Evolutionary conservation across 169 alveolate genomes (phyloP), one percentile per base, ranked within the genome.

Genomic region (Theileria annulata): DNA sequence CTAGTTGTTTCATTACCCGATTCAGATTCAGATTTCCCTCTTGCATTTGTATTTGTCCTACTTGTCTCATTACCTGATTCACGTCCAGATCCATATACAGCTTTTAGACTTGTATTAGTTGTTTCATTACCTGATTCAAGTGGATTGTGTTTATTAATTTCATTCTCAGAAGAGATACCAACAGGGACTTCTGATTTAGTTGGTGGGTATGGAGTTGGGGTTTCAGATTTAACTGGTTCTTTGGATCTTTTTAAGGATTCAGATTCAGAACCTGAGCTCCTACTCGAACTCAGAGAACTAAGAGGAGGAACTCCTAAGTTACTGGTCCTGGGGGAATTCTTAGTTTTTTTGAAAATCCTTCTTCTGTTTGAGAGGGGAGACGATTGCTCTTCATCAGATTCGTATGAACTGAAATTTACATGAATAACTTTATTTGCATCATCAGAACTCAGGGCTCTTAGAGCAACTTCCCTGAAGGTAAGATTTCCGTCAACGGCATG

Each of bases 401-500:
- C 76, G 15, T 17, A 68, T 17, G 88, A 48, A 76, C 68, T 73
- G 69, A 82, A 74, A 33, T 71, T 37, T 19, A 84, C 71, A 69
- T 60, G 62, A n/a, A 60, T 74, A n/a, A 84, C 74, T 47, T 64
- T 72, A 35, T 84, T 75, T 15, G 90, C 90, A 62, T 84, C 90
- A 2, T 27, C 80, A 63, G 79, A 54, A 56, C 79, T 66, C 73
- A 84, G n/a, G 4, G 83, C 90, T 71, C 84, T 69, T 19, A 84
- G 67, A 5, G 83, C 84, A 6, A 84, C 74, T 17, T 54, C 85
- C 70, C 79, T 84, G 79, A 84, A 77, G 35, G 84, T 84, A 35
- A 77, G 73, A 28, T 74, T 74, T 47, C 90, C 90, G 48, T 58
- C 51, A 73, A 84, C 51, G 6, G 90, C 90, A 58, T 84, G 90